phyloP scores from a whole-genome alignment of 768 basidiomycete genomes.

The Gymnopilus junonius region DNA sequence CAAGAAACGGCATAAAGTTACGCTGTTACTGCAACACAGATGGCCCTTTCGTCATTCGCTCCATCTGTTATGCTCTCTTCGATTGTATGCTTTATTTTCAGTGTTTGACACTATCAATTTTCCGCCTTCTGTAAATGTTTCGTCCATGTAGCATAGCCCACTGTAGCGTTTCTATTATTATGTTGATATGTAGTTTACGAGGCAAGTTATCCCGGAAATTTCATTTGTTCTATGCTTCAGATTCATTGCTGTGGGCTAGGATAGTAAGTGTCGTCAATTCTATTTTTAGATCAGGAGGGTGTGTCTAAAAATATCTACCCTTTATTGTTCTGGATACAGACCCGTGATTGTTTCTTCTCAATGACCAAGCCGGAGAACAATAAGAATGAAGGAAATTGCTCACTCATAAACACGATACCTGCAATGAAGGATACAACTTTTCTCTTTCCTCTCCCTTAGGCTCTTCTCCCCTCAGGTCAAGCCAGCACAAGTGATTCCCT shows the following conservation, averaged over 20 bases:
- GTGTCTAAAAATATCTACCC: background rate
- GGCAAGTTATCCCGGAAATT: no score
- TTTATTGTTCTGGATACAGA: constrained; percentile 31
- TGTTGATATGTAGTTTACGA: background rate
- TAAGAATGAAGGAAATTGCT: constrained; percentile 28
- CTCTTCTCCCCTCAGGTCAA: background rate
- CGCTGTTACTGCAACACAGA: background rate
- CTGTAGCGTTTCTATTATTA: background rate
- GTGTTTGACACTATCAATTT: background rate
- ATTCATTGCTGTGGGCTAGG: no score
- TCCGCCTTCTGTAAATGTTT: background rate
- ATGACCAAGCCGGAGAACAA: constrained; percentile 31
- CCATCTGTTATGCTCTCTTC: constrained; percentile 8
- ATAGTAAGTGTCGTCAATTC: no score
- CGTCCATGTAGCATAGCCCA: constrained; percentile 22
- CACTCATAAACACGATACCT: constrained; percentile 26
- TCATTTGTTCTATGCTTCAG: no score
- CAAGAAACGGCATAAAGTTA: constrained; percentile 39
- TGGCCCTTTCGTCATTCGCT: constrained; percentile 5
- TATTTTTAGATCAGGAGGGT: background rate
- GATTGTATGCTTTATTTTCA: background rate
- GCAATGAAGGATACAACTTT: background rate
- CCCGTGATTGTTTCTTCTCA: constrained; percentile 20
- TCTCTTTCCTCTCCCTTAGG: constrained; percentile 19
- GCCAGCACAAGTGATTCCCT: background rate